Evolutionary conservation across 331 rosid genomes (phyloP), one percentile per base, ranked within the genome.

Genomic region (Cucumis variabilis): DNA sequence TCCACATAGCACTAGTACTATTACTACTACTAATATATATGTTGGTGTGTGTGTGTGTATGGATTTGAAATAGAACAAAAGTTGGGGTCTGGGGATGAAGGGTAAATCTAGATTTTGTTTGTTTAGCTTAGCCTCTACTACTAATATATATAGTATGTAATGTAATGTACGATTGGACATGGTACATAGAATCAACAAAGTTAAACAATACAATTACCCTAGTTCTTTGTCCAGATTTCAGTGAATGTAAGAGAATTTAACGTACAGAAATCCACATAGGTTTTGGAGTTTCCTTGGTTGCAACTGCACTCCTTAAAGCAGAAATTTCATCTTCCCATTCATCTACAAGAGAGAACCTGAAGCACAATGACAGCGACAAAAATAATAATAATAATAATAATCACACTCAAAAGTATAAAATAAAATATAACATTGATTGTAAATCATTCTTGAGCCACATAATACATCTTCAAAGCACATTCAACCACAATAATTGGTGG

Each of bases 401-500:
- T 6, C 10, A 17, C 0, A 11, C 7, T 19, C 70, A 65, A 2
- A n/a, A 65, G 11, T 23, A 65, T 65, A 23, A n/a, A 21, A 44
- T 44, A 44, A 44, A 44, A 44, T 44, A 44, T 44, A 44, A 7
- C 10, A 44, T 44, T 44, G 48, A 63, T 63, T 23, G 69, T 63
- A 41, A 41, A 74, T 74, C 16, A 37, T 37, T 73, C 21, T 73
- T 41, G 25, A 20, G 55, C 51, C 51, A 17, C 79, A 1, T 0
- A 27, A 71, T 71, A 14, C 76, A 70, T 28, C 76, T 70, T 70
- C 76, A 70, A 70, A 25, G 20, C 78, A 69, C 74, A 69, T 27
- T 69, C 41, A 69, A 21, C 44, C 44, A 69, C 21, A 27, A 25
- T 69, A 69, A 27, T 12, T 10, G 21, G n/a, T 33, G 16, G 50